Base-by-base conservation (phyloP, 176 grass and related monocot genomes). In the Typha latifolia region DNA sequence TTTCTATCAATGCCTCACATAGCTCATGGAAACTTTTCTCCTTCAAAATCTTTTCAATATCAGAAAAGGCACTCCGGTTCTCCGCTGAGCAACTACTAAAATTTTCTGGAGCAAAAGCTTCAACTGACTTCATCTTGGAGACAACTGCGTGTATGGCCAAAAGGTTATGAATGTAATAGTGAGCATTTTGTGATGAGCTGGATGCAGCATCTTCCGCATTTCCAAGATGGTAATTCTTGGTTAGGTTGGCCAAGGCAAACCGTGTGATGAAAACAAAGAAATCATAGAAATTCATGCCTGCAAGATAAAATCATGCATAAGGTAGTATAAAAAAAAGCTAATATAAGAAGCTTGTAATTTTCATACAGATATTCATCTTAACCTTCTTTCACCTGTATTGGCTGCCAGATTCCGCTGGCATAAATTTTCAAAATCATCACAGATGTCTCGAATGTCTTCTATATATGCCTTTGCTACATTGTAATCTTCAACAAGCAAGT, bases 211-310 rank as follows among this genome's bases (percentile, higher is more conserved):
- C 66, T 69, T 90, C 47, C 12, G 50, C 62, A 49, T 82, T 67
- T 79, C 24, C 67, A 52, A 84, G 71, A 82, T 91, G 82, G 73
- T 79, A 82, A 51, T 86, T 69, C 70, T 82, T 83, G 72, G 87
- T 62, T 68, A 80, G 61, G 70, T 86, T 92, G 66, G 80, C 83
- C 53, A 97, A 77, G 7, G 77, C 78, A 71, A 87, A 84, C 37
- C 81, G 56, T 69, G 86, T 91, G 62, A 92, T 75, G 62, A 97
- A 89, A 66, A 92, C 72, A 29, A 97, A 89, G 78, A 97, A 97
- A 79, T 92, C 93, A 62, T 84, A 87, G 69, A 92, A 92, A 62
- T 97, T 97, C 93, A 97, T 92, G 64, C 88, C 93, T 92, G 72
- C 71, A 90, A 77, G 61, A 37, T 52, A 69, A 19, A 29, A 34